These are phyloP conservation scores for Neurospora sp. DNA, from an alignment of 495 filamentous ascomycete genomes.

Conservation along the genomic window DNA sequence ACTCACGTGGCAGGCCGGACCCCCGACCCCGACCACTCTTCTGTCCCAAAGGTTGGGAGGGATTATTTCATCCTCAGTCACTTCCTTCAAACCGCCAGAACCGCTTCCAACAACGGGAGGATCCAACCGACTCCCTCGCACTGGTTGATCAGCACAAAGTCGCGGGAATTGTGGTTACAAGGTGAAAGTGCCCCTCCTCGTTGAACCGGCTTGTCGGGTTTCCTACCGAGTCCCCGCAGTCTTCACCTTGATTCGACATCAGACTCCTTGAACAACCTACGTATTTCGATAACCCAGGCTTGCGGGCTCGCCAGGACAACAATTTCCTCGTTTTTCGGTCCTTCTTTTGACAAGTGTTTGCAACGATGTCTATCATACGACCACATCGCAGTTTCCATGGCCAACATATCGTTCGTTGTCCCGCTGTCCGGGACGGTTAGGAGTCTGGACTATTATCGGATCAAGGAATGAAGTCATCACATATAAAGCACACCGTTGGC, in stretches of 20 bases:
- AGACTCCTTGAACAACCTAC: not conserved
- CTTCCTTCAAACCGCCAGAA: not conserved
- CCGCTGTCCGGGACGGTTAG: not conserved
- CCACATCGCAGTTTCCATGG: not conserved
- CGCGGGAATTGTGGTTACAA: not conserved
- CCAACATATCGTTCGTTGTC: not conserved
- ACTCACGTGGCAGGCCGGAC: not conserved
- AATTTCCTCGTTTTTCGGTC: not conserved
- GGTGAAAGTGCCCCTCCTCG: not conserved
- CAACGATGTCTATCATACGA: not conserved
- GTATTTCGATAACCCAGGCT: not conserved
- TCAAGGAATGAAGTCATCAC: not conserved
- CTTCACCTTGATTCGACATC: not conserved
- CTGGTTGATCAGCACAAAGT: not conserved
- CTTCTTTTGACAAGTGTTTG: not conserved
- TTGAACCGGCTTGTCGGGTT: not conserved
- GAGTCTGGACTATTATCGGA: not conserved
- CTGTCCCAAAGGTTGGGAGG: not conserved
- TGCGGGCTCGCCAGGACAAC: not conserved
- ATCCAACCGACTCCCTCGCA: not conserved
- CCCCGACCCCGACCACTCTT: not conserved
- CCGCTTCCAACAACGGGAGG: not conserved
- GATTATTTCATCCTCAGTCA: not conserved
- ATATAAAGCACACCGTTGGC: not conserved
- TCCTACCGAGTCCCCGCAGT: not conserved